These are phyloP conservation scores for Boechera retrofracta DNA, from an alignment of 345 rosid species.

Conservation along the genomic window DNA sequence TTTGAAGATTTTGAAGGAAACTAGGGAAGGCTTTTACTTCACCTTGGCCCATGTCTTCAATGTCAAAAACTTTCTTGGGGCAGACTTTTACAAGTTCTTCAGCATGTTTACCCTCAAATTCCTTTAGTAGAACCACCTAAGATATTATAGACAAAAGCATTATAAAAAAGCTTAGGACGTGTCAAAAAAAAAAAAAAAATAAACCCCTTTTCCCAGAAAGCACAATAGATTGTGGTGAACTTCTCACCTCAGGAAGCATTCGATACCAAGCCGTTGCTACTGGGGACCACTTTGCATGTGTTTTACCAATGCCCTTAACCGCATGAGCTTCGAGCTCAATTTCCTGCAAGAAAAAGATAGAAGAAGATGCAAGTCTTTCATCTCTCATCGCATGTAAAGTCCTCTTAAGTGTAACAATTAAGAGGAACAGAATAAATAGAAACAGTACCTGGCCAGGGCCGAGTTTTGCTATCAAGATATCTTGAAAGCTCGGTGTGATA, in stretches of 20 bases:
- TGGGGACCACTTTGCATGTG: conserved; percentile 97
- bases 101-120: conserved; percentile 59
- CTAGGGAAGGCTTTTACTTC: conserved; percentile 22
- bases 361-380: background rate
- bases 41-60: conserved; percentile 86
- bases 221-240: conserved; percentile 26
- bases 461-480: conserved; percentile 78
- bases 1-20: background rate
- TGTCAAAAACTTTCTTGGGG: conserved; percentile 76
- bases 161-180: background rate
- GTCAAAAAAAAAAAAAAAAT: background rate
- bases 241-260: conserved; percentile 91
- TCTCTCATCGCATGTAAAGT: conserved; percentile 2
- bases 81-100: conserved; percentile 65
- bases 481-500: conserved; percentile 52
- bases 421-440: conserved; percentile 8
- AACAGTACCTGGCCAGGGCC: conserved; percentile 80
- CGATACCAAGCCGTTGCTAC: conserved; percentile 97
- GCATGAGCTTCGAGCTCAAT: conserved; percentile 97
- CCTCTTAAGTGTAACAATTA: conserved; percentile 1
- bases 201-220: background rate
- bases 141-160: background rate
- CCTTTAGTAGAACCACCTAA: conserved; percentile 69
- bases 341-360: conserved; percentile 56
- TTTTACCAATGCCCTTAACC: conserved; percentile 88